phyloP scores from a whole-genome alignment of 257 asterid species.

The Agastache rugosa region DNA sequence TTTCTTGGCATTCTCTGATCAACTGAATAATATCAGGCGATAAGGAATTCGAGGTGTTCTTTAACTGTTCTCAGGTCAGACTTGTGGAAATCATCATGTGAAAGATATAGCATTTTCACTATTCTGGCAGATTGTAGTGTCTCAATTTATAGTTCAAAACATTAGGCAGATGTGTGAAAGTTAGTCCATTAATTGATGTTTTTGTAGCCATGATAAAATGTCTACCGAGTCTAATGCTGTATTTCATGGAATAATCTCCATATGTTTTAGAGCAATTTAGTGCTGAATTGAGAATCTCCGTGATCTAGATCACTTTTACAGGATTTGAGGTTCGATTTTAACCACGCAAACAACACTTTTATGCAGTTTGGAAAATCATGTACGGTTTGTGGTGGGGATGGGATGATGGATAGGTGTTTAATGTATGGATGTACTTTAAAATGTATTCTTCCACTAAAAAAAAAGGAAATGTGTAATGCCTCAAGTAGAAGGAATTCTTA shows the following conservation, averaged over 20 bases:
- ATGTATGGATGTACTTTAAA: slow-evolving; percentile 63
- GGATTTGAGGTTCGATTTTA: slow-evolving; percentile 22
- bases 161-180: slow-evolving; percentile 1
- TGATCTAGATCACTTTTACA: slow-evolving; percentile 29
- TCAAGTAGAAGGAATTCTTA: slow-evolving; percentile 44
- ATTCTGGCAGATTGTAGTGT: not conserved
- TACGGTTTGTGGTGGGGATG: slow-evolving; percentile 62
- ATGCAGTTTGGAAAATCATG: slow-evolving; percentile 43
- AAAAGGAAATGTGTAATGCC: slow-evolving; percentile 53
- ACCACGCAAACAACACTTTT: slow-evolving; percentile 40
- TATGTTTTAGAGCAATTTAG: slow-evolving; percentile 13
- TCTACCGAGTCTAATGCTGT: slow-evolving; percentile 3
- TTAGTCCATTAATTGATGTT: slow-evolving; percentile 20
- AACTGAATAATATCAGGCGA: not conserved
- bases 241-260: slow-evolving; percentile 8
- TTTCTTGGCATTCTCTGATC: not conserved
- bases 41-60: not conserved
- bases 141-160: not conserved
- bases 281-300: slow-evolving; percentile 31
- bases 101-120: slow-evolving; percentile 1
- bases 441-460: slow-evolving; percentile 69
- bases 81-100: not conserved
- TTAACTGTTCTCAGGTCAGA: slow-evolving; percentile 15
- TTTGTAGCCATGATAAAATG: slow-evolving; percentile 17
- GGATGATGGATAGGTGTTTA: slow-evolving; percentile 47